These are phyloP conservation scores for Amylostereum chailletii DNA, from an alignment of 1,284 basidiomycete species.

Conservation along the genomic window DNA sequence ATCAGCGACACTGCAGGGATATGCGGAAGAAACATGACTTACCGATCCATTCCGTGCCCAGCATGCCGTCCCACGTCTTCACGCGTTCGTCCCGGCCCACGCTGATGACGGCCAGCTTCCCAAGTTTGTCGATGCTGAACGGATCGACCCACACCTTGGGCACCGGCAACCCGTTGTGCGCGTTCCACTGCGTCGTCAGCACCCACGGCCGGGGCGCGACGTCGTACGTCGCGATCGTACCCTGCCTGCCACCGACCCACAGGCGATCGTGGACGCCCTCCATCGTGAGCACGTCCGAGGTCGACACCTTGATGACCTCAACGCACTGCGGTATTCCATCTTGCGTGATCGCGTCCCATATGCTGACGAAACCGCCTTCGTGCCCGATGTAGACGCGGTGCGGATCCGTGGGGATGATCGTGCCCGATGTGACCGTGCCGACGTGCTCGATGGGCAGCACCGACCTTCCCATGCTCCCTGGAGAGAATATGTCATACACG, in stretches of 20 bases:
- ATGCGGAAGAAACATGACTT: slow-evolving; percentile 19
- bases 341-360: slow-evolving; percentile 57
- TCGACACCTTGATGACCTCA: slow-evolving; percentile 68
- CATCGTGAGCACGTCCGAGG: slow-evolving; percentile 72
- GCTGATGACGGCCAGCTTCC: slow-evolving; percentile 67
- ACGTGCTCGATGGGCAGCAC: slow-evolving; percentile 53
- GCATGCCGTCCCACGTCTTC: slow-evolving; percentile 85
- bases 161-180: slow-evolving; percentile 78
- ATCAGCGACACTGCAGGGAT: slow-evolving; percentile 3
- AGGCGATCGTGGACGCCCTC: slow-evolving; percentile 75
- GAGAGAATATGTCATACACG: slow-evolving; percentile 65
- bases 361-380: slow-evolving; percentile 81
- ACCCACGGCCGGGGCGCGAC: slow-evolving; percentile 69
- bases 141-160: slow-evolving; percentile 65
- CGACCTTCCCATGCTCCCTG: slow-evolving; percentile 37
- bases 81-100: slow-evolving; percentile 72
- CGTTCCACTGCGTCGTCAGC: slow-evolving; percentile 85
- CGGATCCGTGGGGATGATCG: slow-evolving; percentile 65
- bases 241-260: slow-evolving; percentile 82
- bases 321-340: slow-evolving; percentile 51
- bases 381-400: slow-evolving; percentile 82
- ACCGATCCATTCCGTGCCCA: slow-evolving; percentile 85
- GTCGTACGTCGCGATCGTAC: slow-evolving; percentile 80
- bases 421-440: slow-evolving; percentile 77
- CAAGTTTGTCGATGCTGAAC: slow-evolving; percentile 56